Evolutionary conservation across 2,329 filamentous ascomycete genomes (phyloP).

Genomic region (Daldinia sp.): DNA sequence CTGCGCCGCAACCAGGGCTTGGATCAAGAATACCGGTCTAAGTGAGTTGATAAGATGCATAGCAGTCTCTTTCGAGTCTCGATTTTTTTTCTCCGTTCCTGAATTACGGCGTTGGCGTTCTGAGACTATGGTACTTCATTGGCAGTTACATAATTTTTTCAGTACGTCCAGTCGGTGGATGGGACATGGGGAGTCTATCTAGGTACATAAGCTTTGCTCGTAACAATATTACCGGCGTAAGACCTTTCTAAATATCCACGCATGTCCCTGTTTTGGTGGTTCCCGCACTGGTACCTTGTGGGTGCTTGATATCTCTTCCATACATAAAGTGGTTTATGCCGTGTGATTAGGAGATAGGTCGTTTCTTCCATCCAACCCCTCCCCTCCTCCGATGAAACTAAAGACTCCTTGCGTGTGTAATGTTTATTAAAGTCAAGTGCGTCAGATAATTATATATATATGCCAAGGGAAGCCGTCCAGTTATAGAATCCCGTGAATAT

Average conservation of each 20-base stretch:
- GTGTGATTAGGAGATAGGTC: no score
- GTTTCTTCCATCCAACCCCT: no score
- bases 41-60: constrained; percentile 17
- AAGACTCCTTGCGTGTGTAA: no score
- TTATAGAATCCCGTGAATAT: no score
- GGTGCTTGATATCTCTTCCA: not conserved
- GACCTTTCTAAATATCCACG: not conserved
- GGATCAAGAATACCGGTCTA: constrained; percentile 16
- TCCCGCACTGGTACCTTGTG: not conserved
- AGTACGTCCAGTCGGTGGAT: constrained; percentile 28
- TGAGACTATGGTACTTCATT: constrained; percentile 39
- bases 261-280: not conserved
- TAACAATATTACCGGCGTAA: constrained; percentile 18
- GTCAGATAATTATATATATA: no score
- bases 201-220: constrained; percentile 27
- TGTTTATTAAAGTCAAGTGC: no score
- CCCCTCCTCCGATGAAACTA: no score
- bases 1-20: constrained; percentile 3
- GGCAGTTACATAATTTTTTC: constrained; percentile 40
- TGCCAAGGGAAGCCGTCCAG: no score
- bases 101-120: constrained; percentile 45
- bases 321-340: no score
- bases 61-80: constrained; percentile 23
- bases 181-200: constrained; percentile 33
- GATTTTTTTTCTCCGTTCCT: constrained; percentile 23